A percentile compares a stretch with the other conserved stretches of the same genome.
phyloP scores from a whole-genome alignment of 306 rosid species.

The Medicago ruthenica region DNA sequence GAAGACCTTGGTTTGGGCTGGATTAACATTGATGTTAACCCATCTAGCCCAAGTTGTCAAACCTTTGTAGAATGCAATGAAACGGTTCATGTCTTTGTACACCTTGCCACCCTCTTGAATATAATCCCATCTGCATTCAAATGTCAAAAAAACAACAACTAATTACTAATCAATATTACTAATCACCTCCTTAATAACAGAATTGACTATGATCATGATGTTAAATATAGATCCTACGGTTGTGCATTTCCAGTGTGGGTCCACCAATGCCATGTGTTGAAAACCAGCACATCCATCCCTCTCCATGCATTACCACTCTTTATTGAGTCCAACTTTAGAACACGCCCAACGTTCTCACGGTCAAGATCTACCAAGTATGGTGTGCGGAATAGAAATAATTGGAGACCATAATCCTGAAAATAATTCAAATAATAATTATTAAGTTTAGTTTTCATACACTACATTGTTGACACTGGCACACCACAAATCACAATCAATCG shows the following conservation, averaged over 20 bases:
- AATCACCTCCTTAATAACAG: background rate
- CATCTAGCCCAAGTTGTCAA: conserved; percentile 94
- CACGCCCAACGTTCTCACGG: conserved; percentile 61
- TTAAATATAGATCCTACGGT: conserved; percentile 66
- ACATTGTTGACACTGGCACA: too few species aligned
- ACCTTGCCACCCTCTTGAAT: conserved; percentile 65
- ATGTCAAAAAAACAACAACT: conserved; percentile 12
- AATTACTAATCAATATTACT: background rate
- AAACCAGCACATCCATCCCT: conserved; percentile 80
- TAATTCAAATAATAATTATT: background rate
- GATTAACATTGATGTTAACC: conserved; percentile 75
- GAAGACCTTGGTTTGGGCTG: conserved; percentile 86
- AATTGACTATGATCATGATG: conserved; percentile 24
- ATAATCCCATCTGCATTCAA: conserved; percentile 71
- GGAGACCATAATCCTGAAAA: conserved; percentile 70
- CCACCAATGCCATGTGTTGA: conserved; percentile 99
- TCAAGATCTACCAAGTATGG: conserved; percentile 79
- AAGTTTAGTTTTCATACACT: too few species aligned
- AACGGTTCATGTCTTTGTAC: conserved; percentile 86
- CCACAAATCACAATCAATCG: too few species aligned
- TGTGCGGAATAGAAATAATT: conserved; percentile 66
- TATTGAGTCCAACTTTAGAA: conserved; percentile 79
- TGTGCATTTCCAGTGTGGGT: conserved; percentile 83
- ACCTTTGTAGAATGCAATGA: conserved; percentile 80
- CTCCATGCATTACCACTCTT: conserved; percentile 79